Evolutionary conservation across 1,284 basidiomycete species (phyloP), one percentile per base, ranked within the genome.

Genomic region (Apiotrichum mycotoxinovorans): DNA sequence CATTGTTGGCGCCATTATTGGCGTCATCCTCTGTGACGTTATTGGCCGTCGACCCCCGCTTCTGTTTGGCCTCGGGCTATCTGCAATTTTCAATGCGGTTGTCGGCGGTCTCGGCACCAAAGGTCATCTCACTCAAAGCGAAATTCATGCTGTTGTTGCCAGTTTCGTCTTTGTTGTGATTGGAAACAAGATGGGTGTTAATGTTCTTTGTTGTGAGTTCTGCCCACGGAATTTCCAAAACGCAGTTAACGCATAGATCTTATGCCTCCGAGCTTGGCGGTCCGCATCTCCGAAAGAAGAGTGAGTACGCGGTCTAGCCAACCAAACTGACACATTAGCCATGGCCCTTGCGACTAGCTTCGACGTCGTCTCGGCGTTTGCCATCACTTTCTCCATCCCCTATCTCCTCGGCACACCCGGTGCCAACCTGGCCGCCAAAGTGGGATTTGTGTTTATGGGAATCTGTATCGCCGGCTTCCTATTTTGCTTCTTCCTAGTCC

Each of bases 1-100:
- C 17, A n/a, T 51, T 3, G 23, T 58, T 12, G 57, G 57, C 12
- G 52, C 47, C 25, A 30, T 59, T 22, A 43, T 56, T 10, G 47
- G 51, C 26, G 45, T 63, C 20, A 22, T 38, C 18, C 3, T 51
- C 9, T 55, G 47, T 40, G 62, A 64, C 37, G 40, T n/a, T 3
- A 38, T 64, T 26, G 62, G 62, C 18, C 62, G 62, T 35, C 57
- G 62, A 18, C 57, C 60, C 1, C 52, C 62, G 23, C 56, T 60
- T 44, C 46, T 61, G n/a, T 14, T 47, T 10, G 52, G 57, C 15
- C 35, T 52, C 2, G 33, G 38, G 5, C n/a, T 50, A 4, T 26
- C 48, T 15, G 54, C 58, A 17, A 33, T 62, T n/a, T 61, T 51
- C 47, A 44, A 33, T 26, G 35, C 17, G 20, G 25, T 61, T 11